Evolutionary conservation across 2,329 filamentous ascomycete species (phyloP).

Genomic region (Trichoderma atroviride): DNA sequence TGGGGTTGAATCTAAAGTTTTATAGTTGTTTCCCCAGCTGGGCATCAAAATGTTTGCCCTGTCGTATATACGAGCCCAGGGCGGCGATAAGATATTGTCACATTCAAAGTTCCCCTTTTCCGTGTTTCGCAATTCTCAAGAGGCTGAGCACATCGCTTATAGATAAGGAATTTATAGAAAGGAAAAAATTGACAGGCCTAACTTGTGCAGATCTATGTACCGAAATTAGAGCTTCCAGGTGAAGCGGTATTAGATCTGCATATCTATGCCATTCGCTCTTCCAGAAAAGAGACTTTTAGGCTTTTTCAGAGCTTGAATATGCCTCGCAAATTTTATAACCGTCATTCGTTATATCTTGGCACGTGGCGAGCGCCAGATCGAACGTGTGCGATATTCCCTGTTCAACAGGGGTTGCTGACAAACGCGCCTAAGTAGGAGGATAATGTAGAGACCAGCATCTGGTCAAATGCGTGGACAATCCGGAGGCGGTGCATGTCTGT

Average conservation of each 20-base stretch:
- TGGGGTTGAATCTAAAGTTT: background rate
- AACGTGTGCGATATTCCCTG: background rate
- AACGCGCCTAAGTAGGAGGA: background rate
- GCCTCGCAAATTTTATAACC: background rate
- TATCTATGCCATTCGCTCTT: background rate
- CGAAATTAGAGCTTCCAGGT: constrained; percentile 4
- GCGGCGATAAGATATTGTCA: background rate
- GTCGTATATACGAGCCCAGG: background rate
- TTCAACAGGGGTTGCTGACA: background rate
- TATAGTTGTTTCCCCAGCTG: background rate
- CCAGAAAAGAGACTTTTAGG: background rate
- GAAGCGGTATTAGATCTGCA: constrained; percentile 4
- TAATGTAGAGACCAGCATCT: background rate
- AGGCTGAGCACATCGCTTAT: constrained; percentile 3
- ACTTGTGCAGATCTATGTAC: background rate
- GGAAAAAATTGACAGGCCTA: background rate
- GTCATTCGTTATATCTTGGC: background rate
- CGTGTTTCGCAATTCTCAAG: background rate
- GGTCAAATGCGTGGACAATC: background rate
- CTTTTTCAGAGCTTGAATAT: background rate
- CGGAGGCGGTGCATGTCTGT: constrained; percentile 3
- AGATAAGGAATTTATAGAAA: constrained; percentile 1
- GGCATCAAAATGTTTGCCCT: background rate
- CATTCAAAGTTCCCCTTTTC: background rate
- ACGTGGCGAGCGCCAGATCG: background rate